Evolutionary conservation across 2,329 filamentous ascomycete species (phyloP), one percentile per base, ranked within the genome.

Genomic region (Fusarium pseudonygamai): DNA sequence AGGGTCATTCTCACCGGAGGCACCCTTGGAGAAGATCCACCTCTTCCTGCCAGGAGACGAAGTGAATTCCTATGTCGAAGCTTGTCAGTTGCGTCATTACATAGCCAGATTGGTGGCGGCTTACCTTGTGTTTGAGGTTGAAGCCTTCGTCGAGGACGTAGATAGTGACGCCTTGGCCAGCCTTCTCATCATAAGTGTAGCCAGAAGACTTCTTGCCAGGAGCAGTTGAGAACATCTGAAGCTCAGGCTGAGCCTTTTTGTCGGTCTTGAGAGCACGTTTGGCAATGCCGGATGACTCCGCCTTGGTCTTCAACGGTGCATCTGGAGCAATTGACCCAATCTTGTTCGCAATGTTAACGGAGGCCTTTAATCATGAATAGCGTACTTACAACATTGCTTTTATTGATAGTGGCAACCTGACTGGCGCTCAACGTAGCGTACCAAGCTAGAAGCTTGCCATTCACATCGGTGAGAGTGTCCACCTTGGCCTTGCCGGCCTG

Each of bases 321-420:
- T 39, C 34, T 22, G 50, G 24, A 18, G 36, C 24, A 37, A 55
- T 3, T 26, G 34, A 26, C 0, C 50, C 50, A 0, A 55, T 5
- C 34, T 55, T 28, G 14, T 22, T 28, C 0, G 1, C 5, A 1
- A 2, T 5, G 50, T 55, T 39, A 55, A 22, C 5, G 9, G 7
- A 22, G 4, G 0, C 1, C 5, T 18, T 10, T 2, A 0, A 7
- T 16, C 0, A 36, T 5, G 20, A 9, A 1, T 20, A 2, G 1
- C 14, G 24, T 18, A 55, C 34, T 39, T 55, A 55, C 36, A 39
- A 39, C 2, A 10, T 3, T 30, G 24, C 1, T 18, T 8, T 36
- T 55, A 4, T n/a, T 30, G 14, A 55, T n/a, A 0, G 20, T 2
- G 7, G 50, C 3, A 16, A 39, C 24, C 24, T 55, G 34, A 24